These are phyloP conservation scores for Suhomyces ambrosiae DNA, from an alignment of 1,139 yeast genomes.

Conservation along the genomic window DNA sequence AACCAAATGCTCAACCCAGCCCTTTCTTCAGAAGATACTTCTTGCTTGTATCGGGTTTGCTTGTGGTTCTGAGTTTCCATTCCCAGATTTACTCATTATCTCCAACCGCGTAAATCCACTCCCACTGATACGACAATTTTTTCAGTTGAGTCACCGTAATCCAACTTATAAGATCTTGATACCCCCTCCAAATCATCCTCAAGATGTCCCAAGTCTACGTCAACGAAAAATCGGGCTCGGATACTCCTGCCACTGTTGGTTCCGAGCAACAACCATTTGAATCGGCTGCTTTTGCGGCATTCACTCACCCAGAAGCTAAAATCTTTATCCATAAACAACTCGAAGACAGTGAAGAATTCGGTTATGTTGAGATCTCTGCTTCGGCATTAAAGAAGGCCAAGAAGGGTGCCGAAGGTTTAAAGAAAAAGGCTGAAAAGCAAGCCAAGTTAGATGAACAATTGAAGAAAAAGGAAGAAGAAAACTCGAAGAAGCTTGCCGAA, in stretches of 20 bases:
- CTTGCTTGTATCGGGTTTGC: too few species aligned
- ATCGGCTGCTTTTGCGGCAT: slow-evolving; percentile 83
- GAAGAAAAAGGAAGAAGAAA: slow-evolving; percentile 63
- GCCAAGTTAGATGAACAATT: slow-evolving; percentile 63
- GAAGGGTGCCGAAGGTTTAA: slow-evolving; percentile 91
- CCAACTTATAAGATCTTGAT: not conserved
- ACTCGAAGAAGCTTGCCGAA: slow-evolving; percentile 73
- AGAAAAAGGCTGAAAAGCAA: slow-evolving; percentile 86
- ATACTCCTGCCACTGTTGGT: slow-evolving; percentile 58
- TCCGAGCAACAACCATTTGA: slow-evolving; percentile 70
- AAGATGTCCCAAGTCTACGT: slow-evolving; percentile 54
- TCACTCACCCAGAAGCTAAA: slow-evolving; percentile 57
- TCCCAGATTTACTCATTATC: slow-evolving; percentile 1
- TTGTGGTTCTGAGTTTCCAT: too few species aligned
- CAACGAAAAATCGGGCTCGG: slow-evolving; percentile 72
- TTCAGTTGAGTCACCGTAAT: slow-evolving; percentile 7
- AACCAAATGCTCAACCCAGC: too few species aligned
- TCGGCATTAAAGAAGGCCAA: slow-evolving; percentile 95
- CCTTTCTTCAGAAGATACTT: too few species aligned
- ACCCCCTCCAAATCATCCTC: not conserved
- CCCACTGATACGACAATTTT: slow-evolving; percentile 4
- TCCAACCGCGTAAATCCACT: slow-evolving; percentile 2
- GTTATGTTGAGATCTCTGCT: slow-evolving; percentile 79
- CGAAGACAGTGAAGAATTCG: slow-evolving; percentile 56
- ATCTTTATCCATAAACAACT: slow-evolving; percentile 65